Conservation (phyloP, 352 stramenopile species). For the Phytophthora citrophthora region DNA sequence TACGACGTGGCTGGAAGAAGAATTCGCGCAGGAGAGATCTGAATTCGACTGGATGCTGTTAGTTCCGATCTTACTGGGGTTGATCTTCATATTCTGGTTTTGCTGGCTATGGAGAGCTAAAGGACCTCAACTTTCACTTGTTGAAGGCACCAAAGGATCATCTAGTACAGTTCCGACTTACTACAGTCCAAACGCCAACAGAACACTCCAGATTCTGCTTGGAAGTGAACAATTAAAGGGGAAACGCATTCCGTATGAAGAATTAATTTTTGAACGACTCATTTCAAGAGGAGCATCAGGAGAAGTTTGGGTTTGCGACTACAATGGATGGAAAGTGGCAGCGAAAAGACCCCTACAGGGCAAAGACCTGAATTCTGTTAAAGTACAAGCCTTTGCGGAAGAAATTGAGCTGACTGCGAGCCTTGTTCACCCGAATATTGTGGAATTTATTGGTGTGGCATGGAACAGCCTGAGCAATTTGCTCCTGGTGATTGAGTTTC, state of each 20-base stretch:
- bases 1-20: neutral
- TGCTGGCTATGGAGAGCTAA: neutral
- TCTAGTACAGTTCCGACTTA: neutral
- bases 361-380: conserved; percentile 12
- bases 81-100: neutral
- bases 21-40: neutral
- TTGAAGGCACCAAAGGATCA: no score
- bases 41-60: neutral
- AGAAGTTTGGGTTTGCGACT: conserved; percentile 1
- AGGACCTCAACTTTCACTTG: neutral
- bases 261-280: neutral
- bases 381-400: conserved; percentile 34
- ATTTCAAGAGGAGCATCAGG: neutral
- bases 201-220: neutral
- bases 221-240: neutral
- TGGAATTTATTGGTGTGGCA: conserved; percentile 52
- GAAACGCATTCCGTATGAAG: neutral
- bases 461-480: conserved; percentile 45
- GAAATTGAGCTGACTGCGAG: conserved; percentile 45
- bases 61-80: neutral
- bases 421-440: conserved; percentile 52
- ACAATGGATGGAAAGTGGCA: neutral
- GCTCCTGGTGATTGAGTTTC: conserved; percentile 37
- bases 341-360: neutral
- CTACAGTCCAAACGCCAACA: neutral